These are phyloP conservation scores for Yamadazyma dendronema DNA, from an alignment of 1,139 yeast genomes.

Conservation along the genomic window DNA sequence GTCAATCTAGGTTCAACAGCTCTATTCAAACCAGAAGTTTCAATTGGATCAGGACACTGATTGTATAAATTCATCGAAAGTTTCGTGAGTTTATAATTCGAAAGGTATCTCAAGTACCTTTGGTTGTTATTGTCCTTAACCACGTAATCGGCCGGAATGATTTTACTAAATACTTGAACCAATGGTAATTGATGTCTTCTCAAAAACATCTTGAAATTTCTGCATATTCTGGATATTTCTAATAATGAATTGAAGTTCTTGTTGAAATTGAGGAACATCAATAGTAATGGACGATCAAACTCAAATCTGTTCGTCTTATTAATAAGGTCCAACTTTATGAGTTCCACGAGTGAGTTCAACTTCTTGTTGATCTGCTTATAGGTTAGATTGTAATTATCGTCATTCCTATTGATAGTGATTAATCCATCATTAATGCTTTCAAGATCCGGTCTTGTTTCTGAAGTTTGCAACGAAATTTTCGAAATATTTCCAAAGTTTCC, in stretches of 20 bases:
- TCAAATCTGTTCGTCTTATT: slow-evolving; percentile 43
- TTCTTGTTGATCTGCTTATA: slow-evolving; percentile 31
- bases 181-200: slow-evolving; percentile 42
- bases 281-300: slow-evolving; percentile 45
- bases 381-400: slow-evolving; percentile 22
- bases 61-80: slow-evolving; percentile 67
- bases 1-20: slow-evolving; percentile 14
- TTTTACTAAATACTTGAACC: slow-evolving; percentile 49
- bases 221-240: slow-evolving; percentile 46
- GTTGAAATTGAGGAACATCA: slow-evolving; percentile 47
- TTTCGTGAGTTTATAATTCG: slow-evolving; percentile 47
- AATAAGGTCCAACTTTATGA: slow-evolving; percentile 39
- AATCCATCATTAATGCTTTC: slow-evolving; percentile 36
- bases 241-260: slow-evolving; percentile 45
- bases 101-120: slow-evolving; percentile 41
- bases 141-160: slow-evolving; percentile 53
- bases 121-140: slow-evolving; percentile 39
- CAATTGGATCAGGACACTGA: slow-evolving; percentile 35
- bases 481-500: slow-evolving; percentile 49
- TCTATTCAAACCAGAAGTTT: slow-evolving; percentile 5
- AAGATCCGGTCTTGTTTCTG: slow-evolving; percentile 32
- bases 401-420: slow-evolving; percentile 24
- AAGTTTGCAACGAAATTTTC: slow-evolving; percentile 28
- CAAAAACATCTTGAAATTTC: slow-evolving; percentile 45
- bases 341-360: slow-evolving; percentile 32